Evolutionary conservation across 768 basidiomycete species (phyloP).

Genomic region (Tylopilus rubrobrunneus): DNA sequence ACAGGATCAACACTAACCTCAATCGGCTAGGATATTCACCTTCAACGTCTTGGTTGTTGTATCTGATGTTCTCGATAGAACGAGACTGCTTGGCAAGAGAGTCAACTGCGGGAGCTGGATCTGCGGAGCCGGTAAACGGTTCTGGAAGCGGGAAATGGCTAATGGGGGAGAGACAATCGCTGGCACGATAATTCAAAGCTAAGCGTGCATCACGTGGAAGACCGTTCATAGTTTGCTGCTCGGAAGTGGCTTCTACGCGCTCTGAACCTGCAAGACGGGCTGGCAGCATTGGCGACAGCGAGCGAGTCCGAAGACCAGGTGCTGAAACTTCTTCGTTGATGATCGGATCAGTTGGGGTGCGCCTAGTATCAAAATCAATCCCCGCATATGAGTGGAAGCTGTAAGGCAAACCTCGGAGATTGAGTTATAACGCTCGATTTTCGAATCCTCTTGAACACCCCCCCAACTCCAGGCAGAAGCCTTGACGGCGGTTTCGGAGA

Average conservation of each 20-base stretch:
- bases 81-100: not conserved
- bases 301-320: not conserved
- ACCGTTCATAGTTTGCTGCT: not conserved
- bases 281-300: too few species aligned
- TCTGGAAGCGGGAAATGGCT: slow-evolving; percentile 9
- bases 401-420: slow-evolving; percentile 10
- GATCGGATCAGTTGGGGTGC: not conserved
- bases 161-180: slow-evolving; percentile 17
- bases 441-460: not conserved
- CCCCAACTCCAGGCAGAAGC: not conserved
- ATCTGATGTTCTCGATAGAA: not conserved
- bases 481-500: not conserved
- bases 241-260: not conserved
- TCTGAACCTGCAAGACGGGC: too few species aligned
- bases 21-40: not conserved
- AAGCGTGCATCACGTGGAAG: not conserved
- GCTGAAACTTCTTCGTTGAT: not conserved
- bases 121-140: slow-evolving; percentile 2
- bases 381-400: not conserved
- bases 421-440: not conserved
- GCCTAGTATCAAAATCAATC: slow-evolving; percentile 12
- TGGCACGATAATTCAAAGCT: not conserved
- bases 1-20: slow-evolving; percentile 11
- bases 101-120: not conserved
- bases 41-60: slow-evolving; percentile 3